phyloP scores from a whole-genome alignment of 2,329 filamentous ascomycete genomes.

The Metarhizium sp. region DNA sequence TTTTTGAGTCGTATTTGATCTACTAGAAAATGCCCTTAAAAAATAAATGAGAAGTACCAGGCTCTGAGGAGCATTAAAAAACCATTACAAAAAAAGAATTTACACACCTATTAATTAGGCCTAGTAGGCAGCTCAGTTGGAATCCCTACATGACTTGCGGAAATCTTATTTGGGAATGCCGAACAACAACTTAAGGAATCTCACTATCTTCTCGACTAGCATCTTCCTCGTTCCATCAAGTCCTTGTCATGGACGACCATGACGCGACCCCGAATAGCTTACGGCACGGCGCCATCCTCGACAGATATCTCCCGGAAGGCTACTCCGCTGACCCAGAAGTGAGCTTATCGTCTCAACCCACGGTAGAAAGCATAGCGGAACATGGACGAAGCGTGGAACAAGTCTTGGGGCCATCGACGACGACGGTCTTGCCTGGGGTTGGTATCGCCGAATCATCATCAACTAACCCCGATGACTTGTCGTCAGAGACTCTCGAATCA shows the following conservation, averaged over 20 bases:
- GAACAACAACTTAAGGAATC: too few relatives aligned
- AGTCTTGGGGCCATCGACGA: background rate
- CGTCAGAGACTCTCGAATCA: constrained; percentile 39
- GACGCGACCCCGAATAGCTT: constrained; percentile 16
- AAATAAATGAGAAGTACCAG: too few relatives aligned
- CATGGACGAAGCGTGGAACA: background rate
- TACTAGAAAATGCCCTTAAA: too few relatives aligned
- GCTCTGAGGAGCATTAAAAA: too few relatives aligned
- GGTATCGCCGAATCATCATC: constrained; percentile 9
- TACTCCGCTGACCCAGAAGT: constrained; percentile 30
- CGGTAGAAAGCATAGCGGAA: constrained; percentile 6
- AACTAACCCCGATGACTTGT: constrained; percentile 10
- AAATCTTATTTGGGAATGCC: too few relatives aligned
- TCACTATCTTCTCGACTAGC: background rate
- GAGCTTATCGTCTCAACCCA: constrained; percentile 16
- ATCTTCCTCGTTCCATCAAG: background rate
- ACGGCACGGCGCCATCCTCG: constrained; percentile 26
- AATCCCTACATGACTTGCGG: too few relatives aligned
- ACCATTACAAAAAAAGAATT: too few relatives aligned
- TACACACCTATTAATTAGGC: too few relatives aligned
- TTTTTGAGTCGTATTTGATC: too few relatives aligned
- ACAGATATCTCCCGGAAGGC: constrained; percentile 28
- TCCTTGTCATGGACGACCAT: constrained; percentile 17
- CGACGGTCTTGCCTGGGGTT: background rate
- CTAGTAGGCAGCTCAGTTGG: too few relatives aligned